Evolutionary conservation across 176 grass and related monocot genomes (phyloP), one percentile per base, ranked within the genome.

Genomic region (Eleusine coracana): DNA sequence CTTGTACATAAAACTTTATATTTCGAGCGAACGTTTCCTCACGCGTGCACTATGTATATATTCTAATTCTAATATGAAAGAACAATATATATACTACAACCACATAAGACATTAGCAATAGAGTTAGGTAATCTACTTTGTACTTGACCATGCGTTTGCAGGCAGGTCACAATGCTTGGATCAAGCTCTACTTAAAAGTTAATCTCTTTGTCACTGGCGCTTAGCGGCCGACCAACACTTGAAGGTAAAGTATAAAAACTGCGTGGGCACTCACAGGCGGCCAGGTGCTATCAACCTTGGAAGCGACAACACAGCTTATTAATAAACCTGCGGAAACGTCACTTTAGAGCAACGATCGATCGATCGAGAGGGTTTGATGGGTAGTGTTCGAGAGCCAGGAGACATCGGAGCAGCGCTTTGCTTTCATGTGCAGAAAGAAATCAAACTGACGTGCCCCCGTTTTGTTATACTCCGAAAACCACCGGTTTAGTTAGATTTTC

Each of bases 341-440:
- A 31, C 49, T 84, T 79, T 80, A 67, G 39, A 67, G 39, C 81
- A 50, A 73, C 75, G 36, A 60, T 28, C 5, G 20, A 66, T n/a
- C 20, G 28, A 56, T n/a, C 28, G 28, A 72, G 61, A 80, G 28
- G 81, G 36, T 74, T 62, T 85, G 40, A 49, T 82, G 76, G 69
- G n/a, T 60, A 71, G 58, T 90, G 92, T 65, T 71, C 66, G 39
- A 73, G 38, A 79, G 59, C 41, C 39, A 82, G 80, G 83, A 68
- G 82, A 89, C 92, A 87, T 6, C 17, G 52, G 77, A 71, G 66
- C 69, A 44, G 66, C 55, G 65, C 41, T 88, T 88, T 86, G 66
- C 88, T 89, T 91, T 76, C 34, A 31, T 25, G 34, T 72, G 68
- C 81, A 25, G 61, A 21, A 56, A 56, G 16, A 56, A 56, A n/a